Base-by-base conservation (phyloP, 176 grass and related monocot species). In the Oryza australiensis region DNA sequence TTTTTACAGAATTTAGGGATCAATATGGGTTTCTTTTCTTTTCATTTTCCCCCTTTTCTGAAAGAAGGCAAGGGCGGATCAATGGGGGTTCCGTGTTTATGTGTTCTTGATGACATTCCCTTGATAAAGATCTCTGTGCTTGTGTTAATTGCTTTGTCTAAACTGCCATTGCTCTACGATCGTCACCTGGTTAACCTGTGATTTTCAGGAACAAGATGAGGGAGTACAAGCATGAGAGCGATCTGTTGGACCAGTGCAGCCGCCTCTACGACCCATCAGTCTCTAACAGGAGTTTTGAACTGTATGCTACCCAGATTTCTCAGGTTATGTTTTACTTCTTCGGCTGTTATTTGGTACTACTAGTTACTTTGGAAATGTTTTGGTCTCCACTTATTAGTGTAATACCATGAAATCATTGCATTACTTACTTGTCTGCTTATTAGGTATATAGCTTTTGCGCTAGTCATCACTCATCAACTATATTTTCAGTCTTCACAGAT, bases 171-270 rank as follows among this genome's bases (percentile, higher is more conserved):
- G 34, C 5, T 18, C 62, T 66, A 32, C 6, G 10, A 57, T 62
- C 15, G n/a, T 42, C 68, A 73, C 15, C 41, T 69, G 43, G 37
- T 83, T 83, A 74, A 26, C 83, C 79, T 68, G 46, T 65, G 28
- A 75, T 86, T 87, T 76, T 42, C 80, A 95, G 95, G 78, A 82
- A 82, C 68, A 88, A 40, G n/a, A 79, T 93, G 53, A 84, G 76
- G 27, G 87, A 86, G 62, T 86, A 94, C 59, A 94, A 70, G 76
- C 40, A 86, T 66, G 84, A 89, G 73, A 90, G 90, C 10, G 78
- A 93, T 73, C 80, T 66, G 57, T 64, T 98, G 86, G 92, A 93
- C 41, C 73, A 83, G 27, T 95, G 87, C 64, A 80, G 51, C 49
- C 77, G 76, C 48, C 85, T 98, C 66, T 82, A 82, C 37, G 87